These are phyloP conservation scores for Schizochytrium sp. DNA, from an alignment of 108 stramenopile species.

Conservation along the genomic window DNA sequence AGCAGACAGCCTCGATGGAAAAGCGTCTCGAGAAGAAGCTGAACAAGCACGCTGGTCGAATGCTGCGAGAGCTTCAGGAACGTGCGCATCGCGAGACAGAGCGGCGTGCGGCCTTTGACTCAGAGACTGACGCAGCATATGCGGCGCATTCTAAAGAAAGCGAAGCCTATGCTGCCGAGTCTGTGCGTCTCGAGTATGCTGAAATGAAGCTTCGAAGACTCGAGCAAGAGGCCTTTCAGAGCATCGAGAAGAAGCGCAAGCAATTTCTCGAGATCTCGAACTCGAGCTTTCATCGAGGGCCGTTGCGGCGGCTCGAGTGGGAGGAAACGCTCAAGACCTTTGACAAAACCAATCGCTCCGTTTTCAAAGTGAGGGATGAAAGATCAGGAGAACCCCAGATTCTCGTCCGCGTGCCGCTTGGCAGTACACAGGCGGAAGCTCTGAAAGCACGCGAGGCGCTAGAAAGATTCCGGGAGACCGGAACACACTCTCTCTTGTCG, in stretches of 20 bases:
- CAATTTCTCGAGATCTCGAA: background rate
- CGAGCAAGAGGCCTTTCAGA: background rate
- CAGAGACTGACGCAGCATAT: background rate
- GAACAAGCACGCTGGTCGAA: background rate
- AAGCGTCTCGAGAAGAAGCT: background rate
- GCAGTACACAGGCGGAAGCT: background rate
- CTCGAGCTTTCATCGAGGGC: background rate
- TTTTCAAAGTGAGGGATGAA: background rate
- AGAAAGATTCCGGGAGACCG: background rate
- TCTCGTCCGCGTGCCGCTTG: background rate
- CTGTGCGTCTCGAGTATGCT: background rate
- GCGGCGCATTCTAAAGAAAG: background rate
- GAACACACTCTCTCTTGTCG: background rate
- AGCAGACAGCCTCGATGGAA: background rate
- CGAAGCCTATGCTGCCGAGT: background rate
- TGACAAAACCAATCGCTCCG: background rate
- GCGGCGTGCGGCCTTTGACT: background rate
- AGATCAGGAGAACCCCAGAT: background rate
- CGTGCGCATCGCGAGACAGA: background rate
- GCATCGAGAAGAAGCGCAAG: background rate
- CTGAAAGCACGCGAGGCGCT: background rate
- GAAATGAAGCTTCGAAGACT: background rate
- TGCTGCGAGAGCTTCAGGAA: background rate
- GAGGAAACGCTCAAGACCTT: background rate
- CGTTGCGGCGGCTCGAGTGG: background rate